Base-by-base conservation (phyloP, 164 flowering plant species). In the Pachysandra terminalis region DNA sequence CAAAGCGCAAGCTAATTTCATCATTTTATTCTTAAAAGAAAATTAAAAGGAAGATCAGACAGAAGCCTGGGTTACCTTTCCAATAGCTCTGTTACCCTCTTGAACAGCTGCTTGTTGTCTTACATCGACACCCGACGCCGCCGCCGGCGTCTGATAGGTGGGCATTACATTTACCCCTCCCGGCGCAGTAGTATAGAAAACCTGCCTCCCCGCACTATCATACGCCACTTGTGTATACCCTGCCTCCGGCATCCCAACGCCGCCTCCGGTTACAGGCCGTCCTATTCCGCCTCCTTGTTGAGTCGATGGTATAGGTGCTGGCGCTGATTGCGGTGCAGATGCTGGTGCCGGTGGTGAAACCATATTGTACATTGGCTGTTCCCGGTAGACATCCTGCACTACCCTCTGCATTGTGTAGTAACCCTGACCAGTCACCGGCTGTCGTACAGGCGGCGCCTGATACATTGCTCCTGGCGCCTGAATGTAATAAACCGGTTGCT, bases 191-290 rank as follows among this genome's bases (percentile, higher is more conserved):
- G 81, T 71, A 55, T 90, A 90, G 75, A 79, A 86, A 35, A 90
- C 87, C 63, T 83, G 92, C 69, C 93, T 82, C 35, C 91, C 91
- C n/a, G 71, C 58, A 53, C 79, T 75, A 71, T 88, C 97, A 67
- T 88, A 90, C 59, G 81, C 85, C 83, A 87, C 60, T 70, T 79
- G 92, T 3, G 82, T 17, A 54, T 83, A 75, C 3, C 65, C 76
- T 40, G 63, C 23, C 22, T 63, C 73, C 16, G 65, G 74, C 48
- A 16, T 21, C 19, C 59, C 61, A 73, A 55, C 27, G 15, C 69
- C 70, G 9, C 61, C 15, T 15, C 73, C 8, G 17, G 52, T 59
- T 53, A 59, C 23, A 19, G 64, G 48, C 68, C 78, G 26, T 49
- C 25, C 68, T 15, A 56, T 26, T 10, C 67, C 71, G 24, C 48